Conservation (phyloP, 1,284 basidiomycete genomes). For the Trametes pubescens region DNA sequence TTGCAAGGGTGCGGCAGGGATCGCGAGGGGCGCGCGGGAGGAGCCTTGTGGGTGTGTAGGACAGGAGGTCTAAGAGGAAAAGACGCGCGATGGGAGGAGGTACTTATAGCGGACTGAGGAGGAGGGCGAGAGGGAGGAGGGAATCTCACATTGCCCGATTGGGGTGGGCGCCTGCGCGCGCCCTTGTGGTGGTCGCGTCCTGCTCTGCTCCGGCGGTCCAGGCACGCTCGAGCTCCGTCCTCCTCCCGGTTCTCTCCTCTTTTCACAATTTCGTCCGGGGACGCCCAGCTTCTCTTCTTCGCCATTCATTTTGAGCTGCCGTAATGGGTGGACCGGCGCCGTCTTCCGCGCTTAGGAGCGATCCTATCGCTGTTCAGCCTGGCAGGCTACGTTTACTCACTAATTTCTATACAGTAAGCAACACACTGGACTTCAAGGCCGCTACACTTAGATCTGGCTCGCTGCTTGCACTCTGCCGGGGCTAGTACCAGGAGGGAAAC, state of each 20-base stretch:
- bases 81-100: constrained; percentile 1
- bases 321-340: background rate
- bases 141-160: constrained; percentile 14
- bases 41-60: background rate
- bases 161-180: constrained; percentile 15
- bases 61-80: background rate
- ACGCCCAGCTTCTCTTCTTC: background rate
- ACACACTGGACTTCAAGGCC: too few relatives aligned
- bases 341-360: background rate
- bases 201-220: constrained; percentile 21
- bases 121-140: background rate
- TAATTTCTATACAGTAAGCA: too few relatives aligned
- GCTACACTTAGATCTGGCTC: too few relatives aligned
- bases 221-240: constrained; percentile 21
- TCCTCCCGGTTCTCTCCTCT: constrained; percentile 11
- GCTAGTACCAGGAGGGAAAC: too few relatives aligned
- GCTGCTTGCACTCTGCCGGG: too few relatives aligned
- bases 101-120: constrained; percentile 11
- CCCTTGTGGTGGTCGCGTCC: constrained; percentile 12
- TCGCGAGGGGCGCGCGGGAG: background rate
- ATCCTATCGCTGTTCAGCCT: background rate
- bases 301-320: background rate
- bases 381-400: too few relatives aligned
- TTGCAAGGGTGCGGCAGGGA: background rate
- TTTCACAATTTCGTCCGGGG: background rate